A percentile compares a stretch with the other conserved stretches of the same genome.
Evolutionary conservation across 768 basidiomycete species (phyloP).

Genomic region (Amanita brunnescens): DNA sequence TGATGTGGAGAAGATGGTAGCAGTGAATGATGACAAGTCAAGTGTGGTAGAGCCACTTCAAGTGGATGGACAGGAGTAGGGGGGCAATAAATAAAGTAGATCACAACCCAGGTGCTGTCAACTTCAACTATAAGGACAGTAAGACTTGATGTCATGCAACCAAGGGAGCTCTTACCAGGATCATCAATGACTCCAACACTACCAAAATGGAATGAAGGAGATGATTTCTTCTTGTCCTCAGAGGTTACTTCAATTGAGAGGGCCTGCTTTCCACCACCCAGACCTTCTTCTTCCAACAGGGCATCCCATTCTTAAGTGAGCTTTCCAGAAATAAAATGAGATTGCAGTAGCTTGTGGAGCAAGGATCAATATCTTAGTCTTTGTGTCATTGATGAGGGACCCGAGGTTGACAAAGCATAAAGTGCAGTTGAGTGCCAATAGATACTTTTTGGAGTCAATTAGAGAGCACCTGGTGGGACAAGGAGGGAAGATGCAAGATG

Average conservation of each 20-base stretch:
- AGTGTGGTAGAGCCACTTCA: slow-evolving; percentile 71
- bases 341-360: slow-evolving; percentile 75
- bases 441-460: slow-evolving; percentile 91
- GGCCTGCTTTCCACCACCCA: slow-evolving; percentile 64
- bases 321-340: slow-evolving; percentile 86
- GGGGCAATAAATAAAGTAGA: slow-evolving; percentile 85
- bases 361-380: slow-evolving; percentile 75
- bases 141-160: not conserved
- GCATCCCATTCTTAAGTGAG: slow-evolving; percentile 67
- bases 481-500: slow-evolving; percentile 84
- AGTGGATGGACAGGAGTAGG: slow-evolving; percentile 74
- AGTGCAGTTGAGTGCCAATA: slow-evolving; percentile 87
- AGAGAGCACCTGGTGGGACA: slow-evolving; percentile 63
- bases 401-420: slow-evolving; percentile 76
- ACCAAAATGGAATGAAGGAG: slow-evolving; percentile 58
- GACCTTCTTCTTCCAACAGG: slow-evolving; percentile 64
- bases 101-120: slow-evolving; percentile 68
- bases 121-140: slow-evolving; percentile 44
- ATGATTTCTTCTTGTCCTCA: slow-evolving; percentile 38
- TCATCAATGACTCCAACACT: slow-evolving; percentile 76
- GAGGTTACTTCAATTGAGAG: slow-evolving; percentile 55
- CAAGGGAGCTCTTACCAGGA: slow-evolving; percentile 43
- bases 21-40: slow-evolving; percentile 90
- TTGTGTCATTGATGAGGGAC: slow-evolving; percentile 60
- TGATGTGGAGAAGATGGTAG: slow-evolving; percentile 79